A percentile compares a stretch with the other conserved stretches of the same genome.
Conservation (phyloP, 805 yeast genomes). For the Myxozyma geophila region DNA sequence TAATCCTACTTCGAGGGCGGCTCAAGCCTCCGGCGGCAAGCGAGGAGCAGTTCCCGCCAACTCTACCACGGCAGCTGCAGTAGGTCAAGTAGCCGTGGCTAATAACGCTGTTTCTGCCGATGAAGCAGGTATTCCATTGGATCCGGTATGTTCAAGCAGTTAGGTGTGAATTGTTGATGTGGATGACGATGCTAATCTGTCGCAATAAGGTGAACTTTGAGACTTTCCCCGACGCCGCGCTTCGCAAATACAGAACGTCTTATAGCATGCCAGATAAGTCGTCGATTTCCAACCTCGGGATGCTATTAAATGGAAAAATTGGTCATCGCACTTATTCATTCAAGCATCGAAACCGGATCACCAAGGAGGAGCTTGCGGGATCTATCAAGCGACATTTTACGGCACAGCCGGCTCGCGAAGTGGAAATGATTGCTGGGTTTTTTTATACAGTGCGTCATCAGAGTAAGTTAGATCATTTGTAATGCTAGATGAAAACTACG, state of each 20-base stretch:
- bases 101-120: constrained; percentile 6
- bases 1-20: neutral
- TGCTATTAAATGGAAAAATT: constrained; percentile 66
- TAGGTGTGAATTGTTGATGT: neutral
- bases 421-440: constrained; percentile 85
- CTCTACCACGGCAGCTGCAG: neutral
- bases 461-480: constrained; percentile 42
- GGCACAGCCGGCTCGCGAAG: constrained; percentile 66
- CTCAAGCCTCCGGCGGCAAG: constrained; percentile 10
- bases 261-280: constrained; percentile 62
- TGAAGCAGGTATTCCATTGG: constrained; percentile 16
- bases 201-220: constrained; percentile 62
- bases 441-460: constrained; percentile 83
- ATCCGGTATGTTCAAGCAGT: constrained; percentile 15
- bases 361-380: constrained; percentile 63
- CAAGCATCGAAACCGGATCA: constrained; percentile 50
- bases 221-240: constrained; percentile 60
- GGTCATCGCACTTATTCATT: constrained; percentile 69
- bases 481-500: no score
- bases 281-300: constrained; percentile 70
- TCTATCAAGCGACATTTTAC: constrained; percentile 72
- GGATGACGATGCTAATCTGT: neutral
- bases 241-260: constrained; percentile 69
- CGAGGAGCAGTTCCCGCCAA: constrained; percentile 7
- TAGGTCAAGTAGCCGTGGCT: neutral